Conservation (phyloP, 108 stramenopile species). For the Fragilariopsis cylindrus region DNA sequence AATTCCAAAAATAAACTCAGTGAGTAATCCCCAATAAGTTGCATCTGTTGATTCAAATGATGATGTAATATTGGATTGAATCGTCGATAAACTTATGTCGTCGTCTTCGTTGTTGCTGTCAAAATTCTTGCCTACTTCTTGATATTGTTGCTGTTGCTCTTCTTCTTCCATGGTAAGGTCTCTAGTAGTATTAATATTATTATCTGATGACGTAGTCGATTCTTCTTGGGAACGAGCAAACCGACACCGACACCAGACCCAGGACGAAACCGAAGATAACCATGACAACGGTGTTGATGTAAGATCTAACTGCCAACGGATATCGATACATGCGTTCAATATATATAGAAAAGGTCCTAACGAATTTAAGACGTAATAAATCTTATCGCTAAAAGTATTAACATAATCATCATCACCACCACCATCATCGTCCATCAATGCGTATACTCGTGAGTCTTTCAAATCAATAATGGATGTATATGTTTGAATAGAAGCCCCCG, state of each 20-base stretch:
- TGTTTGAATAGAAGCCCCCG: slow-evolving; percentile 4
- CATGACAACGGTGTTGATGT: neutral
- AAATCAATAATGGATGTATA: neutral
- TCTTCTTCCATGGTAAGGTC: neutral
- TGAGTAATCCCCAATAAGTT: neutral
- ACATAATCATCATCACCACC: slow-evolving; percentile 10
- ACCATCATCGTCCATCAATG: neutral
- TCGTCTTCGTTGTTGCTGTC: neutral
- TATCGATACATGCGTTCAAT: slow-evolving; percentile 1
- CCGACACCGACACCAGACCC: neutral
- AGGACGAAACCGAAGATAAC: neutral
- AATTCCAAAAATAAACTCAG: neutral
- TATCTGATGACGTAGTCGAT: too few species aligned
- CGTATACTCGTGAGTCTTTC: neutral
- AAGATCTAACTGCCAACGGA: neutral
- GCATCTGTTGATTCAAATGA: neutral
- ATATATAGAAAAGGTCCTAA: neutral
- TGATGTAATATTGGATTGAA: neutral
- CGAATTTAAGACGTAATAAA: slow-evolving; percentile 2
- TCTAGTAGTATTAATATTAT: neutral
- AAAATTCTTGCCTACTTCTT: neutral
- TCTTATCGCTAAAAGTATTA: neutral
- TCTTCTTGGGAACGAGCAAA: neutral
- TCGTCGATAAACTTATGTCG: neutral
- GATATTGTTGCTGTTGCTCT: neutral